phyloP scores from a whole-genome alignment of 2,329 filamentous ascomycete species.

The Cladosporium sp. region DNA sequence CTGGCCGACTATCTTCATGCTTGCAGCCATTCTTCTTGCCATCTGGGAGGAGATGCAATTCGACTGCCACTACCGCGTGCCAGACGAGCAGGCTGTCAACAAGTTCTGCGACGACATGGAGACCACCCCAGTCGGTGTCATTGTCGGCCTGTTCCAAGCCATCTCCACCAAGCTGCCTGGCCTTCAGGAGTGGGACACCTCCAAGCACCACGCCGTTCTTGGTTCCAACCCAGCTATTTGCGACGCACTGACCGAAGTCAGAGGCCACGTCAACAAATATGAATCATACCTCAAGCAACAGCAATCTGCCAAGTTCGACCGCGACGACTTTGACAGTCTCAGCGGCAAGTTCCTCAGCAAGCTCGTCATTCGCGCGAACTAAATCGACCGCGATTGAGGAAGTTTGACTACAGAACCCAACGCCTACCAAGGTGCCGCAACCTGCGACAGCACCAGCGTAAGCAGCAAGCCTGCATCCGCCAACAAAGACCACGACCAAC shows the following conservation, averaged over 20 bases:
- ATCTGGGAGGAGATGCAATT: conserved; percentile 99
- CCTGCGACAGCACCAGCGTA: neutral
- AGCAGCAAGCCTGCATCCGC: conserved; percentile 7
- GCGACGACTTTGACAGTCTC: conserved; percentile 87
- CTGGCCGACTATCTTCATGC: conserved; percentile 98
- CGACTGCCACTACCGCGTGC: conserved; percentile 92
- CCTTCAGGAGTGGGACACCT: conserved; percentile 90
- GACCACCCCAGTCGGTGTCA: conserved; percentile 89
- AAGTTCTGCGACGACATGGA: conserved; percentile 99
- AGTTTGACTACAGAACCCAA: neutral
- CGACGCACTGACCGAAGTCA: conserved; percentile 93
- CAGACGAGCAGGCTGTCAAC: conserved; percentile 75
- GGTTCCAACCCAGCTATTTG: conserved; percentile 90
- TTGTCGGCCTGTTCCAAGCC: conserved; percentile 93
- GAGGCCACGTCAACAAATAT: conserved; percentile 86
- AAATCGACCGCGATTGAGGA: conserved; percentile 8
- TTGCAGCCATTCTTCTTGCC: conserved; percentile 84
- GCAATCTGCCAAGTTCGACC: conserved; percentile 76
- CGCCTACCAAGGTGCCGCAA: neutral
- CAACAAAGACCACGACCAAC: neutral
- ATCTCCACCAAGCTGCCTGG: conserved; percentile 94
- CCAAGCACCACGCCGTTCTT: conserved; percentile 83
- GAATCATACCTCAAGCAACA: conserved; percentile 83
- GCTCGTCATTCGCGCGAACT: conserved; percentile 92
- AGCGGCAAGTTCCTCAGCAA: conserved; percentile 98